phyloP scores from a whole-genome alignment of 2,329 filamentous ascomycete species.

The Aaosphaeria arxii region DNA sequence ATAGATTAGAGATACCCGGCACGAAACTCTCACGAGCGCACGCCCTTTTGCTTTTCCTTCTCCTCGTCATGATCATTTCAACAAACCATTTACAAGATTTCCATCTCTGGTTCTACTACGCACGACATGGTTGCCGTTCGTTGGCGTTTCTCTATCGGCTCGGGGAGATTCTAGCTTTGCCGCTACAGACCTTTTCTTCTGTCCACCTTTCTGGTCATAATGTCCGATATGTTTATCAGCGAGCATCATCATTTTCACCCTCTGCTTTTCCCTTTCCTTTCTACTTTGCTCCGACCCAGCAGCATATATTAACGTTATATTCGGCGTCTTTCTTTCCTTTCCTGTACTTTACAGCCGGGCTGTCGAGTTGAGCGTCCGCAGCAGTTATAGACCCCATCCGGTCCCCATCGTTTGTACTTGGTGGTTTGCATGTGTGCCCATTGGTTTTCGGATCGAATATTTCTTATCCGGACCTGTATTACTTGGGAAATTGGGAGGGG shows the following conservation, averaged over 20 bases:
- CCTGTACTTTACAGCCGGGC: conserved; percentile 34
- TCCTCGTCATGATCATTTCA: conserved; percentile 7
- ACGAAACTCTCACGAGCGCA: conserved; percentile 17
- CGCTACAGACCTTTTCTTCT: not conserved
- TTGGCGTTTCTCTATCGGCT: too few relatives aligned
- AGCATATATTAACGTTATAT: conserved; percentile 1
- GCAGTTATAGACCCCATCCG: too few relatives aligned
- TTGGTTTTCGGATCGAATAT: too few relatives aligned
- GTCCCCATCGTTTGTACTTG: too few relatives aligned
- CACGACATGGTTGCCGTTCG: too few relatives aligned
- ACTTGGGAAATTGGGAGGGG: too few relatives aligned
- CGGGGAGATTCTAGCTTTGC: not conserved
- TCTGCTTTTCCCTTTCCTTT: too few relatives aligned
- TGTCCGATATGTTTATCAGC: conserved; percentile 20
- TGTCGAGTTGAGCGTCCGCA: conserved; percentile 27
- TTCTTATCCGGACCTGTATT: too few relatives aligned
- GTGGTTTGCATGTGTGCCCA: too few relatives aligned
- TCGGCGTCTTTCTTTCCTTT: conserved; percentile 5
- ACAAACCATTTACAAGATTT: not conserved
- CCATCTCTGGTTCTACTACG: too few relatives aligned
- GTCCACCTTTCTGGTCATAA: conserved; percentile 13
- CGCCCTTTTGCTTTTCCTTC: conserved; percentile 12
- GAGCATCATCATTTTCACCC: conserved; percentile 15
- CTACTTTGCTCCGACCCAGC: too few relatives aligned
- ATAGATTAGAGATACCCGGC: conserved; percentile 41